These are phyloP conservation scores for Penicillium paxilli DNA, from an alignment of 495 filamentous ascomycete genomes.

Conservation along the genomic window DNA sequence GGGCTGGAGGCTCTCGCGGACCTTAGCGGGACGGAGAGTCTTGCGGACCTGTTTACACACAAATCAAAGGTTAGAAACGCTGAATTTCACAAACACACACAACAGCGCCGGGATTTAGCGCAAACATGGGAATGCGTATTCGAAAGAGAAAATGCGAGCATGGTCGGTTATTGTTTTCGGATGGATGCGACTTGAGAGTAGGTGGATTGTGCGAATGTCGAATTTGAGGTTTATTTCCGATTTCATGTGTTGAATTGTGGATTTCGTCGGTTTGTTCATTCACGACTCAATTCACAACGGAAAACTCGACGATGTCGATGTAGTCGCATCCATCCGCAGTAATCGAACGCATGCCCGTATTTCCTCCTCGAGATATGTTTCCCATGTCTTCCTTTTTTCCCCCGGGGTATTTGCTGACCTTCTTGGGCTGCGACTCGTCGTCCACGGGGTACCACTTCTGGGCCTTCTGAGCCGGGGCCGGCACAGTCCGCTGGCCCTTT, in stretches of 20 bases:
- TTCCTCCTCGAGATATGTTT: constrained; percentile 15
- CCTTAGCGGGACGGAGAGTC: constrained; percentile 77
- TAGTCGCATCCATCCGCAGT: constrained; percentile 35
- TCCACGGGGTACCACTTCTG: constrained; percentile 99
- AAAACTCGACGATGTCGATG: constrained; percentile 21
- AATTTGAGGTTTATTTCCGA: no score
- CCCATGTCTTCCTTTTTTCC: constrained; percentile 1
- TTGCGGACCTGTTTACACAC: constrained; percentile 83
- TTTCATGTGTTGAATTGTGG: no score
- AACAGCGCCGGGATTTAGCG: not conserved
- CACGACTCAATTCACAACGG: constrained; percentile 8
- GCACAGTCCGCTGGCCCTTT: constrained; percentile 91
- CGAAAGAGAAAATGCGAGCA: not conserved
- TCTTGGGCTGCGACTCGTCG: constrained; percentile 86
- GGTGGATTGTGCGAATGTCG: not conserved
- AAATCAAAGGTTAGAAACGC: constrained; percentile 37
- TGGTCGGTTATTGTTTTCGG: constrained; percentile 2
- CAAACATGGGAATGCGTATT: no score
- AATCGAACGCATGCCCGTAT: constrained; percentile 23
- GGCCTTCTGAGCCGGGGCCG: constrained; percentile 82
- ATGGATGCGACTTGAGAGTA: constrained; percentile 12
- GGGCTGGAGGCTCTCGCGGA: constrained; percentile 83
- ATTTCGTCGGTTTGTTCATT: not conserved
- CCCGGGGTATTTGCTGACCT: constrained; percentile 65
- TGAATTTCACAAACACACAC: constrained; percentile 8